Base-by-base conservation (phyloP, 352 stramenopile species). In the Thalassiosira hispida region DNA sequence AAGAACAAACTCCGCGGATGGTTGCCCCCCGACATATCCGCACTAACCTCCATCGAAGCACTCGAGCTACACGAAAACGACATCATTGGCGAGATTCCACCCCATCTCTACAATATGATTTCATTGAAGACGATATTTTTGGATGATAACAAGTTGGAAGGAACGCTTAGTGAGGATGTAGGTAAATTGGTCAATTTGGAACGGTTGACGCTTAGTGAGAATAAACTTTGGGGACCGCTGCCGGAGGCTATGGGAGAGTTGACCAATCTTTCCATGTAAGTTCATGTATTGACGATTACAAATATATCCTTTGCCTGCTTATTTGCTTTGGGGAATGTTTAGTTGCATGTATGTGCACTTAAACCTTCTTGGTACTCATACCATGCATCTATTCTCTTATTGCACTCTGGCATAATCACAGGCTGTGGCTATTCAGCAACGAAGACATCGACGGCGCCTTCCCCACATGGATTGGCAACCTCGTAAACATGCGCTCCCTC, bases 171-270 rank as follows among this genome's bases (percentile, higher is more conserved):
- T 20, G 42, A 9, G 12, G 52, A 76, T 11, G 65, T 91, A 47
- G 85, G 79, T 16, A 53, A 71, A 44, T 73, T 89, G 68, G 69
- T 23, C 0, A 73, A 70, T 11, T 69, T 90, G 38, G 23, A 79
- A 57, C 63, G 74, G 33, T 76, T 91, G 18, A 73, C 66, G 6
- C 64, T 87, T n/a, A 77, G 57, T 38, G 78, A 91, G 47, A 93
- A 91, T 79, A 18, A 66, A 42, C 83, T 91, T 64, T 60, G 56
- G 16, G 85, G 83, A 20, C 73, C 16, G 14, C 56, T 93, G 7
- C 85, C 87, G 4, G 63, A 20, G 7, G 49, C 79, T 52, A 59
- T 90, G 31, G 77, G 79, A 49, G 0, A 57, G 29, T 46, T 92
- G 60, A 73, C 55, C 2, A 76, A 81, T 27, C 52, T 90, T 9